Evolutionary conservation across 1,139 yeast genomes (phyloP).

Genomic region (Protomyces gravidus): DNA sequence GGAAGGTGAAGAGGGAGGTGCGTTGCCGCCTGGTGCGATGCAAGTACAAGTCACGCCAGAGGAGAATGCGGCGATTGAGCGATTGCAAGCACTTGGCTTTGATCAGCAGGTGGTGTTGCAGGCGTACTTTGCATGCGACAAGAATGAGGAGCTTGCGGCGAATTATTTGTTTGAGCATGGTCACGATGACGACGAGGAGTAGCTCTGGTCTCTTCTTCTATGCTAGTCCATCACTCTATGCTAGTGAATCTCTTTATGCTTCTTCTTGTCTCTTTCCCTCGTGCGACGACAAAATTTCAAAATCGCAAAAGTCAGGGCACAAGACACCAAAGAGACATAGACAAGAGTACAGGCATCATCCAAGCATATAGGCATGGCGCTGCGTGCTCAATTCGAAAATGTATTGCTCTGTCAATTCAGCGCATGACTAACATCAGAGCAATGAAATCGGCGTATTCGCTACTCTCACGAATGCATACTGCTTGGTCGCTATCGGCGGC

Average conservation of each 20-base stretch:
- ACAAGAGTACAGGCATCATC: not conserved
- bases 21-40: conserved; percentile 40
- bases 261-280: not conserved
- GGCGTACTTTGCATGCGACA: conserved; percentile 96
- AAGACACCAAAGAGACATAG: not conserved
- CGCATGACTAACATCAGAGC: conserved; percentile 1
- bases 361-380: conserved; percentile 7
- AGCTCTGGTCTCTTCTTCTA: not conserved
- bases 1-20: conserved; percentile 42
- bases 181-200: conserved; percentile 39
- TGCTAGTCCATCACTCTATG: not conserved
- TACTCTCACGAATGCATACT: conserved; percentile 92
- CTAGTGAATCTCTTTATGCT: not conserved
- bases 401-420: no score
- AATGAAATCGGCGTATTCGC: conserved; percentile 83
- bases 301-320: not conserved
- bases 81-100: conserved; percentile 89
- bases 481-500: conserved; percentile 95
- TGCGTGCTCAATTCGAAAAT: conserved; percentile 27
- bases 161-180: conserved; percentile 37
- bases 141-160: conserved; percentile 73
- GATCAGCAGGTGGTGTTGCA: conserved; percentile 82
- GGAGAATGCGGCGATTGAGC: conserved; percentile 79
- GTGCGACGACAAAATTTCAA: not conserved
- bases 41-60: conserved; percentile 67